phyloP scores from a whole-genome alignment of 768 basidiomycete species.

The Podaxis carcinomalis region DNA sequence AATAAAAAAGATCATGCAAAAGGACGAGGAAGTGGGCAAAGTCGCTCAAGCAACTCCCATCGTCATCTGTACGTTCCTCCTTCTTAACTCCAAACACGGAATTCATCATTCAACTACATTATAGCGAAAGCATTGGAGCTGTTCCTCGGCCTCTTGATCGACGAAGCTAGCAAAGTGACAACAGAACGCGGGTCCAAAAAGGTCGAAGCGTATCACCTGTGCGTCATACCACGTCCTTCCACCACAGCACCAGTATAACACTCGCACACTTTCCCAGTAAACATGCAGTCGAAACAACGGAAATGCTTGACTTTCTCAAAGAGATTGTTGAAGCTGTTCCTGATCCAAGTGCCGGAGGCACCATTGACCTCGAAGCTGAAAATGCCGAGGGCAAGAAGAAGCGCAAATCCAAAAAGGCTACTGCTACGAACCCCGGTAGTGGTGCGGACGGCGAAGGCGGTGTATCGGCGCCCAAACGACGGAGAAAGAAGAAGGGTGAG shows the following conservation, averaged over 20 bases:
- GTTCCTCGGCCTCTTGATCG: conserved; percentile 81
- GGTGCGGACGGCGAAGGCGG: conserved; percentile 16
- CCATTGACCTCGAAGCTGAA: conserved; percentile 67
- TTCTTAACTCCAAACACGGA: not conserved
- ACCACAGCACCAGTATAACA: not conserved
- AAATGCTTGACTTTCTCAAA: conserved; percentile 91
- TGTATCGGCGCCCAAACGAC: conserved; percentile 40
- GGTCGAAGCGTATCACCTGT: conserved; percentile 93
- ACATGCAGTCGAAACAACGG: conserved; percentile 82
- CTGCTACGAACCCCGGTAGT: conserved; percentile 28
- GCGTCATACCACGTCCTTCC: conserved; percentile 29
- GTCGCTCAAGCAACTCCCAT: conserved; percentile 95
- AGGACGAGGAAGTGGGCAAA: conserved; percentile 98
- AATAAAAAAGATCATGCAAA: conserved; percentile 99
- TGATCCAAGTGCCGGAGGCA: conserved; percentile 83
- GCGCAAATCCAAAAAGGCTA: conserved; percentile 46
- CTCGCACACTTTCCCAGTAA: conserved; percentile 49
- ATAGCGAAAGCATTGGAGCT: conserved; percentile 92
- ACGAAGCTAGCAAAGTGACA: conserved; percentile 80
- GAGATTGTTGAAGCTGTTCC: conserved; percentile 85
- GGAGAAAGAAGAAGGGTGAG: conserved; percentile 41
- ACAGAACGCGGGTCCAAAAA: conserved; percentile 76
- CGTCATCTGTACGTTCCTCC: conserved; percentile 79
- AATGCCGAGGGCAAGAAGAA: conserved; percentile 55
- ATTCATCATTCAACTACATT: not conserved